Conservation (phyloP, 2,329 filamentous ascomycete genomes). For the Paecilomyces dactylethromorphus region DNA sequence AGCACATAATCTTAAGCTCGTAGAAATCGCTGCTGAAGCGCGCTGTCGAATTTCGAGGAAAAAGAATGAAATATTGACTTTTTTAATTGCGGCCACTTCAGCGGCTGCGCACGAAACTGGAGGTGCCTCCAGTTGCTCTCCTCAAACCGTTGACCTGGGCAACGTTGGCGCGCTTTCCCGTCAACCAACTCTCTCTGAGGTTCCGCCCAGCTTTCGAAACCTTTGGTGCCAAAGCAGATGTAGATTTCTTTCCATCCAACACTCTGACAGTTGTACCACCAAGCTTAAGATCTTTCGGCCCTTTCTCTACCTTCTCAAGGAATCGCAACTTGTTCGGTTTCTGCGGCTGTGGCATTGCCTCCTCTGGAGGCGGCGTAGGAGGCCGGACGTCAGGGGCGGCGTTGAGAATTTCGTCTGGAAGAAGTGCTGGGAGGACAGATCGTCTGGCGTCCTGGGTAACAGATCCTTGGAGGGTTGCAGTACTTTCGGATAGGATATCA, state of each 20-base stretch:
- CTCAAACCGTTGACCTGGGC: constrained; percentile 26
- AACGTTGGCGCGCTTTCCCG: constrained; percentile 25
- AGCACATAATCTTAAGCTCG: too few relatives aligned
- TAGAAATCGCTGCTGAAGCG: too few relatives aligned
- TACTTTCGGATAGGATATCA: constrained; percentile 35
- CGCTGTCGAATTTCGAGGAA: too few relatives aligned
- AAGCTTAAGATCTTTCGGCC: constrained; percentile 44
- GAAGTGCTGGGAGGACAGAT: constrained; percentile 41
- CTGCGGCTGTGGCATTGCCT: constrained; percentile 13
- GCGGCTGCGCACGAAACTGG: constrained; percentile 29
- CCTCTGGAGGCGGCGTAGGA: constrained; percentile 38
- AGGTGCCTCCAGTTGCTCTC: constrained; percentile 28
- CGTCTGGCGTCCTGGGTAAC: constrained; percentile 28
- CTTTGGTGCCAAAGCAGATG: constrained; percentile 39
- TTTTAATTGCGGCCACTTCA: background rate
- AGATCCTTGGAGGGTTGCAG: constrained; percentile 33
- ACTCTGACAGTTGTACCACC: constrained; percentile 46
- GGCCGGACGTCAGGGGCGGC: constrained; percentile 38
- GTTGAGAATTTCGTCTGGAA: constrained; percentile 47
- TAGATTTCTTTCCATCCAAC: constrained; percentile 35
- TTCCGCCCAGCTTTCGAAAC: constrained; percentile 32
- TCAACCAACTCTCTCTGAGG: constrained; percentile 34
- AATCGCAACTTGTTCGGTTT: constrained; percentile 43
- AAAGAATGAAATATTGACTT: background rate
- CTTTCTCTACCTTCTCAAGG: constrained; percentile 41